Evolutionary conservation across 1,139 yeast species (phyloP), one percentile per base, ranked within the genome.

Genomic region (Hyphopichia wangnamkhiaoensis): DNA sequence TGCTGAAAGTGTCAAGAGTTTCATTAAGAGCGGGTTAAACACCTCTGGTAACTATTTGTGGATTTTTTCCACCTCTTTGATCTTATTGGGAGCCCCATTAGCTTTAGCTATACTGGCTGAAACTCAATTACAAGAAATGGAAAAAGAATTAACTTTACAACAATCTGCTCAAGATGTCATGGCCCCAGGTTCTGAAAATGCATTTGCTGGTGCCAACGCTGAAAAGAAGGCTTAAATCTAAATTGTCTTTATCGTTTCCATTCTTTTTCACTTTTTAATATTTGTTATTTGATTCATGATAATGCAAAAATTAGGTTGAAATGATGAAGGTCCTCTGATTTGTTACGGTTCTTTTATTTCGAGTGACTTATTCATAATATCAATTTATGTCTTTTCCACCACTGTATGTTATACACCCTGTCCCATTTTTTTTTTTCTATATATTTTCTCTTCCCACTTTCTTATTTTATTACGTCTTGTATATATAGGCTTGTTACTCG

Each of bases 71-170:
- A 84, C 98, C 15, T 80, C 94, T 39, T 82, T 89, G 30, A 71
- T 94, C 56, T 78, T 93, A 50, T 74, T 93, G 56, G 98, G 97
- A 59, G 96, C 90, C 40, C 98, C 98, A 47, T 75, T 89, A 53
- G 84, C 96, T 6, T 74, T 93, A 58, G 87, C 96, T 39, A 86
- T 91, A 52, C 76, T 91, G 56, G 82, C 91, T 46, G 98, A 91
- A 72, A 93, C 90, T 58, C 97, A 91, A 71, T 78, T 91, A 61
- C 82, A 83, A 62, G 97, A 91, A 69, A 80, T 89, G 85, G 97
- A 91, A 72, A 88, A 87, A 73, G 95, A 89, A 61, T 83, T 90
- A 77, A 82, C 85, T 53, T 75, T 89, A 61, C 91, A 85, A 61
- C 90, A 86, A 66, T 84, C 88, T 45, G 88, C 94, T 28, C 88